Conservation (phyloP, 805 yeast species). For the Lachancea nothofagi region DNA sequence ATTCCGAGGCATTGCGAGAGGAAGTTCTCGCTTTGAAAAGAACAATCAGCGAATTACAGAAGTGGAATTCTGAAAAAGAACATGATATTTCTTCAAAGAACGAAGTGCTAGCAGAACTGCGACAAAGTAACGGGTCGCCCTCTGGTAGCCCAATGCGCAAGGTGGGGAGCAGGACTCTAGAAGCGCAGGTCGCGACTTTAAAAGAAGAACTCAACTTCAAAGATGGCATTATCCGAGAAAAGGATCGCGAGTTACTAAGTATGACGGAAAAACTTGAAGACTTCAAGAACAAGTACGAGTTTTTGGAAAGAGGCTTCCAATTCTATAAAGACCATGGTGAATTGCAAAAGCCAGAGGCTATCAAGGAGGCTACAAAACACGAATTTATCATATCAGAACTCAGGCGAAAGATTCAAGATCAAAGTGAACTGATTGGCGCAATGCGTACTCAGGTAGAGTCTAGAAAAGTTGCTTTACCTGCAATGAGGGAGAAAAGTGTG, state of each 20-base stretch:
- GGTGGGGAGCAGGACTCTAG: slow-evolving; percentile 6
- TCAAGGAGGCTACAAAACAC: slow-evolving; percentile 17
- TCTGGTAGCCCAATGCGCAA: not conserved
- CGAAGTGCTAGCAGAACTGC: slow-evolving; percentile 1
- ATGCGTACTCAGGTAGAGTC: slow-evolving; percentile 8
- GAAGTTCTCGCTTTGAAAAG: not conserved
- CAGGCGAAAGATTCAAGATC: slow-evolving; percentile 27
- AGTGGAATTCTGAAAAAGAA: slow-evolving; percentile 2
- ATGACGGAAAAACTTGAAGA: slow-evolving; percentile 17
- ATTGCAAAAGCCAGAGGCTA: slow-evolving; percentile 7
- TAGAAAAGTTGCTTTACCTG: not conserved
- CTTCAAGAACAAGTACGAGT: slow-evolving; percentile 26
- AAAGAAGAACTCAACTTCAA: slow-evolving; percentile 18
- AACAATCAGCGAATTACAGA: not conserved
- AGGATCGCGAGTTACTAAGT: slow-evolving; percentile 18
- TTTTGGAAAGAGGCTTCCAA: slow-evolving; percentile 25
- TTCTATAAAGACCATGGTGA: slow-evolving; percentile 25
- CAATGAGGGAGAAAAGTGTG: not conserved
- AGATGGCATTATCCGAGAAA: slow-evolving; percentile 18
- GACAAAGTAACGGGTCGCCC: not conserved
- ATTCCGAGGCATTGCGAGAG: not conserved
- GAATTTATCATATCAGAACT: slow-evolving; percentile 29
- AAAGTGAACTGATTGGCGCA: slow-evolving; percentile 20
- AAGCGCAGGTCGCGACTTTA: slow-evolving; percentile 12
- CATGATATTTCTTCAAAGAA: not conserved